These are phyloP conservation scores for Botrytis fabae DNA, from an alignment of 2,329 filamentous ascomycete genomes.

Conservation along the genomic window DNA sequence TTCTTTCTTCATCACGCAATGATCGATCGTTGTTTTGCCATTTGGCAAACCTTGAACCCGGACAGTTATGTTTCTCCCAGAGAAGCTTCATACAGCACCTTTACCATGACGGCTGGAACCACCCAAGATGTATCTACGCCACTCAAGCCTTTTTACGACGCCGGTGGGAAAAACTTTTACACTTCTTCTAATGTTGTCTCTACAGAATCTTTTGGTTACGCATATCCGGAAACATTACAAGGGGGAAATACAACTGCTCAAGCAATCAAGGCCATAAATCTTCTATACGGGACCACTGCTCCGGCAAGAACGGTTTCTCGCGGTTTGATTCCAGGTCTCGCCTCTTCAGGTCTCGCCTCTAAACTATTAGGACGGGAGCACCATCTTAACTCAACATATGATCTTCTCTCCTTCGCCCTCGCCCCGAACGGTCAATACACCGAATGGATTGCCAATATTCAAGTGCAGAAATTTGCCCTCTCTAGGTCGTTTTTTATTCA, in stretches of 20 bases:
- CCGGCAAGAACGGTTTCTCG: constrained; percentile 4
- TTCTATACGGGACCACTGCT: constrained; percentile 45
- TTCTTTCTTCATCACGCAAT: constrained; percentile 57
- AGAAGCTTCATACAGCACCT: constrained; percentile 40
- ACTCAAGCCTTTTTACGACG: constrained; percentile 41
- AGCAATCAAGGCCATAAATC: constrained; percentile 60
- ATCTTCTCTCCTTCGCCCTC: not conserved
- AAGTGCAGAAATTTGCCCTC: constrained; percentile 59
- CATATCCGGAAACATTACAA: constrained; percentile 43
- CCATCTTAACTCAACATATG: constrained; percentile 9
- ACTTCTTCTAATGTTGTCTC: constrained; percentile 29
- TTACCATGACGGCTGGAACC: constrained; percentile 32
- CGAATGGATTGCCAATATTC: constrained; percentile 70
- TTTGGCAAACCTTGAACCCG: constrained; percentile 50
- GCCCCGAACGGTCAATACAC: constrained; percentile 27
- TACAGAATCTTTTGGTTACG: constrained; percentile 34
- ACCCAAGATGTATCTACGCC: constrained; percentile 40
- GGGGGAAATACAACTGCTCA: constrained; percentile 60
- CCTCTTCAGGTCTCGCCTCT: not conserved
- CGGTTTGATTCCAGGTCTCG: not conserved
- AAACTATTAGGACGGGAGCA: not conserved
- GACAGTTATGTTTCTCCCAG: constrained; percentile 41
- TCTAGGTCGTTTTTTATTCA: constrained; percentile 64
- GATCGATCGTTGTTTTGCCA: constrained; percentile 59
- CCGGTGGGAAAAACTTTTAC: constrained; percentile 49